Base-by-base conservation (phyloP, 164 flowering plant species). In the Stephania japonica region DNA sequence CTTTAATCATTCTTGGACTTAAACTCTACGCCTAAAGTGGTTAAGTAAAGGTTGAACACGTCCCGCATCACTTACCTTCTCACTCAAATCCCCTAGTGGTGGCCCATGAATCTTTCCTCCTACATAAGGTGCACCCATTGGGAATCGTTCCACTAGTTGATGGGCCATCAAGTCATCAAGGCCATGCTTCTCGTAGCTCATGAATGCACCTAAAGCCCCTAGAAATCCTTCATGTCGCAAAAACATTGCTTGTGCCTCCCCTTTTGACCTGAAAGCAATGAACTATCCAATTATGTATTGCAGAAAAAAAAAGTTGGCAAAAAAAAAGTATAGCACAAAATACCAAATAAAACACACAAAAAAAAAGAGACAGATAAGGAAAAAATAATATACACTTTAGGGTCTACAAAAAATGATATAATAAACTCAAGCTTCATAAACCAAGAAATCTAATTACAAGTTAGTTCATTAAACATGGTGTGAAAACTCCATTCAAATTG, bases 111-210 rank as follows among this genome's bases (percentile, higher is more conserved):
- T 86, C 71, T 84, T 88, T 72, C 97, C 98, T 75, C 99, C 99
- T 16, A 86, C 85, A 65, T 89, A 96, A 70, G 98, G 97, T 78
- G 97, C 98, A 73, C 95, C 99, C 98, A 93, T 91, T 42, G 99
- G 99, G 78, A 96, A 96, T 81, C 97, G 86, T 82, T 96, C 99
- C 73, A 96, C 98, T 50, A 96, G 83, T n/a, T 93, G 98, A 86
- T 96, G 99, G 49, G 87, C 93, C 97, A 89, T 90, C 80, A 96
- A 81, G 79, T 90, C 97, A 84, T 93, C 99, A 69, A 96, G 87
- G 38, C 98, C 99, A 83, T 93, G 99, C 82, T 89, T 95, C 76
- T 93, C 99, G 78, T 95, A 88, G 84, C 97, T 95, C 97, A 93
- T 87, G 80, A 95, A 95, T 81, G 99, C 99, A 81, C 99, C 99